Conservation (phyloP, 2,329 filamentous ascomycete genomes). For the Knoxdaviesia proteae region DNA sequence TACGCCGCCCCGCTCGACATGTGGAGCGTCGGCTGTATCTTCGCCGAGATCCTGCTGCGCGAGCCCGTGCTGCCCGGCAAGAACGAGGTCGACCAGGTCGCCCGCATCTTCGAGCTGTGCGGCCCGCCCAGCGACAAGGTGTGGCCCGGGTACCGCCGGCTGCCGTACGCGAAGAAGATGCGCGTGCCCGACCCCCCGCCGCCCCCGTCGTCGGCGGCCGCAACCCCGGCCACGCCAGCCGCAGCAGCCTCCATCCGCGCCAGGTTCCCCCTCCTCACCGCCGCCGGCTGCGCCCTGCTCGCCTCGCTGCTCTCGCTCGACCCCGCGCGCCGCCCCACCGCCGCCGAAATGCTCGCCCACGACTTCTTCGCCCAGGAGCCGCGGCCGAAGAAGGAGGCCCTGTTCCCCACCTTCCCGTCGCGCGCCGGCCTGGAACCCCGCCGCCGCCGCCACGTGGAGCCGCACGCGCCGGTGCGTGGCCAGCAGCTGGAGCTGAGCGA, state of each 20-base stretch:
- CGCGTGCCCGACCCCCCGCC: conserved; percentile 36
- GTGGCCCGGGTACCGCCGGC: conserved; percentile 72
- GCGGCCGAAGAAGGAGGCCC: conserved; percentile 66
- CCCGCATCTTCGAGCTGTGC: conserved; percentile 73
- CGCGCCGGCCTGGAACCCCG: conserved; percentile 83
- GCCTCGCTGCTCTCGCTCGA: conserved; percentile 52
- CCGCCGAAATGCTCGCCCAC: conserved; percentile 55
- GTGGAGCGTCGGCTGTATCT: conserved; percentile 86
- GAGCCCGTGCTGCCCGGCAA: conserved; percentile 68
- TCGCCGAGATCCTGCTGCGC: conserved; percentile 73
- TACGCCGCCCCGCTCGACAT: conserved; percentile 72
- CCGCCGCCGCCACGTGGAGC: conserved; percentile 36
- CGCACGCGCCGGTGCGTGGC: conserved; percentile 65
- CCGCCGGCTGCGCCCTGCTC: conserved; percentile 51
- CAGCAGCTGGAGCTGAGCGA: conserved; percentile 34
- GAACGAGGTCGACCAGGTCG: conserved; percentile 82
- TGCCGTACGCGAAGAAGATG: conserved; percentile 70
- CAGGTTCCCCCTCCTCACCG: conserved; percentile 63
- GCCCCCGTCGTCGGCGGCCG: conserved; percentile 15
- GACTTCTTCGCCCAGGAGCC: conserved; percentile 79
- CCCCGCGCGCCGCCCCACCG: conserved; percentile 48
- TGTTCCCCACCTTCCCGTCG: conserved; percentile 94
- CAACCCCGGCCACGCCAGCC: conserved; percentile 10
- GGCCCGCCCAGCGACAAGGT: conserved; percentile 63
- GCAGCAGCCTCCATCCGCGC: conserved; percentile 41